Evolutionary conservation across 2,329 filamentous ascomycete genomes (phyloP), one percentile per base, ranked within the genome.

Genomic region (Epicoccum nigrum): DNA sequence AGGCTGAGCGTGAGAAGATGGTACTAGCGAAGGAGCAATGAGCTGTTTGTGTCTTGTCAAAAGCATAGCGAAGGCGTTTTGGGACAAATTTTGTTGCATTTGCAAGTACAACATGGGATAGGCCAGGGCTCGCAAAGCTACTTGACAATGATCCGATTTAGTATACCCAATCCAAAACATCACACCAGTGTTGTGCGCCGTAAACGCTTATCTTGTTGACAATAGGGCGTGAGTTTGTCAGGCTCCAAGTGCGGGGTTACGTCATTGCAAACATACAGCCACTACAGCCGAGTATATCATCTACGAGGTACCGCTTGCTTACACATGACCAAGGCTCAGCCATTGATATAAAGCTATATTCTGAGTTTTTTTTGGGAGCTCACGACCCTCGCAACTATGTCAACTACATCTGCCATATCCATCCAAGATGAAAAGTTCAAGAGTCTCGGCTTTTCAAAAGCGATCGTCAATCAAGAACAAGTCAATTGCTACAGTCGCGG

Each of bases 1-100:
- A 83, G 73, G 86, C 85, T 58, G 92, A 96, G 77, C 85, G 94
- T 70, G 92, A 97, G 76, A 97, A 97, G 84, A 93, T 95, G 83
- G 82, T 99, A 50, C 70, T 97, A 70, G 86, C 86, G 27, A 79
- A 76, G 17, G 85, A 86, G 73, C 77, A 86, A 71, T 88, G 49
- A 63, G 12, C 38, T 11, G n/a, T 39, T 32, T 16, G 16, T 44
- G 42, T 34, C 20, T 47, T 45, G 51, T 55, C 33, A 41, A 42
- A 28, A 62, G 68, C 68, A 71, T 71, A 71, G 68, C 68, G 67
- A 58, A 52, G 68, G 68, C 67, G 68, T 69, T 66, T 32, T 30
- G 49, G 45, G 44, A 46, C 49, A 25, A 30, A 21, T 20, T 4
- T 33, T 33, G 27, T 52, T 38, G 49, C 49, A 43, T 51, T 45